Evolutionary conservation across 2,329 filamentous ascomycete species (phyloP), one percentile per base, ranked within the genome.

Genomic region (Nigrospora sphaerica): DNA sequence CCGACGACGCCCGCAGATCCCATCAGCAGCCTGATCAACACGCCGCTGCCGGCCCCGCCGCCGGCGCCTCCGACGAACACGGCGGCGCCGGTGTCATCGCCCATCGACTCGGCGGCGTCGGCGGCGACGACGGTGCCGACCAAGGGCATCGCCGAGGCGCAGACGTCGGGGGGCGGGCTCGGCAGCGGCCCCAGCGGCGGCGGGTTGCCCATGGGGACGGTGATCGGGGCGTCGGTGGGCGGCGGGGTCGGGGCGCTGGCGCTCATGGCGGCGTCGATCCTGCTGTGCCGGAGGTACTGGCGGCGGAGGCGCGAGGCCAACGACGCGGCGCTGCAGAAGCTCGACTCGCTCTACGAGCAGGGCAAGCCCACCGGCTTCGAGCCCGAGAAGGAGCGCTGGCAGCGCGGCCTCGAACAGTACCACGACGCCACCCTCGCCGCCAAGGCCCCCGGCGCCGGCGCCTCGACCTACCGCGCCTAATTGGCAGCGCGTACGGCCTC

Each of bases 221-320:
- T 58, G 18, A 59, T 59, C 13, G 61, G 60, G 13, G 61, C 62
- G 44, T 58, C 57, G 5, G 36, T 42, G 12, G 48, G 17, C 16
- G 57, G 59, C 19, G 59, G 61, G 14, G 58, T 51, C 1, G 60
- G 56, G 9, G 61, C 57, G 2, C 47, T 55, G 1, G 46, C 51
- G 2, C 18, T 63, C n/a, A 47, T 62, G n/a, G 28, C 56, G 4
- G 42, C 53, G 6, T 35, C 44, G 14, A 49, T 63, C 2, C 51
- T 63, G 31, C 49, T 55, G 11, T 58, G 62, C 12, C 54, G 57
- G 23, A 51, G 59, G 3, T 52, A 61, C 23, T 63, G 61, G 61
- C 51, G 55, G 42, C 58, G 54, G 52, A 52, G 59, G 32, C 55
- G 61, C 38, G 50, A 58, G 32, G 58, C 57, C 13, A 55, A 57